Evolutionary conservation across 163 green algal species (phyloP), one percentile per base, ranked within the genome.

Genomic region (Chlorella variabilis): DNA sequence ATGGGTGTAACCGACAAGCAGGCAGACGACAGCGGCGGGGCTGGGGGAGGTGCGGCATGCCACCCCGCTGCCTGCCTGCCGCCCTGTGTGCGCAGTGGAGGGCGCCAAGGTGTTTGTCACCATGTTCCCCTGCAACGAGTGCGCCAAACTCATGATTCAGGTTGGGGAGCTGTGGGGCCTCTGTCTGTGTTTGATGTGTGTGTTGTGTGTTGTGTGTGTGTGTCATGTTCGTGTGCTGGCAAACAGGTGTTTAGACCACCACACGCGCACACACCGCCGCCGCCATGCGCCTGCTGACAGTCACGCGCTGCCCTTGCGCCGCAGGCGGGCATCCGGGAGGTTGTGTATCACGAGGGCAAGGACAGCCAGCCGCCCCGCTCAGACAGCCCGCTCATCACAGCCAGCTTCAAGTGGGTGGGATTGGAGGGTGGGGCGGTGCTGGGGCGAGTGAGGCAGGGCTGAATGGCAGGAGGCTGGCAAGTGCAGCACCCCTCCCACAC

Each of bases 81-180:
- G n/a, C n/a, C n/a, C 36, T 11, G 9, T 54, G 29, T 15, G 20
- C 68, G 71, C 71, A 71, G 74, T 80, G 56, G 82, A 36, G 36
- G 82, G 82, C 21, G 51, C 82, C 23, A 90, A 82, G 18, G 87
- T 99, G 8, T 99, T 97, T 82, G 97, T 99, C 20, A 99, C 97
- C 31, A 96, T 99, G 90, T 99, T 98, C 75, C 97, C 97, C 2
- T 99, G 97, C 94, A 99, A 98, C 77, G 97, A 99, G 86, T 99
- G 97, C 89, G 95, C 97, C 73, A 99, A 99, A 91, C 91, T 99
- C 49, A 93, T 98, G 61, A 98, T 98, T 49, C 96, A 98, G 83
- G 74, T 36, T 15, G 15, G 54, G 1, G 3, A 18, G 20, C 20
- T 45, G 31, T 27, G 23, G 36, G 17, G 15, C 1, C 1, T 39